These are phyloP conservation scores for Phytophthora brassicae DNA, from an alignment of 352 stramenopile genomes.

Conservation along the genomic window DNA sequence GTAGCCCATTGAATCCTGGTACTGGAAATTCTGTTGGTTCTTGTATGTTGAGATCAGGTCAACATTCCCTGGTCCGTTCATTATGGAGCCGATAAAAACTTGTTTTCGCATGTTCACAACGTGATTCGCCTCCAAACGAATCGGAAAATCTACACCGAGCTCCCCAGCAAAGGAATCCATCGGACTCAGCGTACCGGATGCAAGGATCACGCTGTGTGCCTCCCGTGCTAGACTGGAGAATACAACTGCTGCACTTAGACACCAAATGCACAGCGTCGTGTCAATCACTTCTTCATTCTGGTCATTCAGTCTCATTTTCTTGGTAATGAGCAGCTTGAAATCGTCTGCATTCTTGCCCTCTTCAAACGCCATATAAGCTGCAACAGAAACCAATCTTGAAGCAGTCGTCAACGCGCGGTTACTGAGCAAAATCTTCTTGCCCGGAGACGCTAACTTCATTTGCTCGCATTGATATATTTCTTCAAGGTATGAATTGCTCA, in stretches of 20 bases:
- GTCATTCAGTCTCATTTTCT: conserved; percentile 25
- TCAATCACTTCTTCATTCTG: conserved; percentile 42
- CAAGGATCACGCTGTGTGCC: conserved; percentile 70
- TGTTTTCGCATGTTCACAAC: conserved; percentile 84
- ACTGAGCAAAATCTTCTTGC: conserved; percentile 38
- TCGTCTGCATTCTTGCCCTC: conserved; percentile 77
- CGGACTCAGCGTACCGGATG: conserved; percentile 76
- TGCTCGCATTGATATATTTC: conserved; percentile 25
- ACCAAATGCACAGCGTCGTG: conserved; percentile 81
- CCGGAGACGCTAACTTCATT: conserved; percentile 12
- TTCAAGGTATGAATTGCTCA: conserved; percentile 12
- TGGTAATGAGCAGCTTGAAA: conserved; percentile 63
- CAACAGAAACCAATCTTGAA: conserved; percentile 57
- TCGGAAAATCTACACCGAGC: conserved; percentile 76
- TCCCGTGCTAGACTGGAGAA: conserved; percentile 66
- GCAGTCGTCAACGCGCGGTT: conserved; percentile 59
- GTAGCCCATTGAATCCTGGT: conserved; percentile 77
- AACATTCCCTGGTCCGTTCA: conserved; percentile 59
- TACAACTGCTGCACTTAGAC: conserved; percentile 73
- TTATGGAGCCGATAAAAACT: conserved; percentile 69
- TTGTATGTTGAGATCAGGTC: conserved; percentile 73
- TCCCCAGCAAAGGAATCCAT: conserved; percentile 88
- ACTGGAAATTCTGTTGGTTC: conserved; percentile 78
- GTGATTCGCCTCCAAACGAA: conserved; percentile 81
- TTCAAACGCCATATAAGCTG: conserved; percentile 70